Evolutionary conservation across 1,284 basidiomycete genomes (phyloP), one percentile per base, ranked within the genome.

Genomic region (Rhodotorula sp.): DNA sequence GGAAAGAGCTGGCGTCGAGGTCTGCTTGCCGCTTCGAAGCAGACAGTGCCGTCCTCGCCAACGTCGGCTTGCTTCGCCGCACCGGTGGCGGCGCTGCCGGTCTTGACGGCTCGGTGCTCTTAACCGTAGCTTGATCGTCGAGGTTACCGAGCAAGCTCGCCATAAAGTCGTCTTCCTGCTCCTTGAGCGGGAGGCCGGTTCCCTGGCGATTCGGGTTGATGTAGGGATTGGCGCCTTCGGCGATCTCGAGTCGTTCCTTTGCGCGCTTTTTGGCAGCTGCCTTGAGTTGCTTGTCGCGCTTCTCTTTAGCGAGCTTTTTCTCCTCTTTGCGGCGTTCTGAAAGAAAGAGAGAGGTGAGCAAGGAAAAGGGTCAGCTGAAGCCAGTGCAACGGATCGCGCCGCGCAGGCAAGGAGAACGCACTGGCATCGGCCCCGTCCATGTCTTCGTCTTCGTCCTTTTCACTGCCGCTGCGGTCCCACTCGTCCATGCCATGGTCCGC

Each of bases 401-500:
- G 39, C 3, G 39, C 39, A 14, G 39, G 39, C 39, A 43, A 14
- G 39, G 12, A 43, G 12, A 43, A 18, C 5, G 20, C 2, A 43
- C 5, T 3, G 31, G 14, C n/a, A 18, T 29, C 26, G 67, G 54
- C 23, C 64, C 49, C 68, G 48, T 47, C 65, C 58, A 61, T 43
- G n/a, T 63, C 62, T 39, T 52, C 62, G 58, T 76, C 67, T 79
- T 77, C 78, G 21, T 73, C 82, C 79, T 81, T 79, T 58, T 83
- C 82, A 18, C 80, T 80, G 21, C 80, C 79, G 47, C 79, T 31
- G 85, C 86, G 62, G 62, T 84, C 83, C 89, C 92, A 97, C 78
- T 96, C 94, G 76, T 98, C 95, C 86, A 92, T 89, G 7, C 97
- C 97, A 79, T 97, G 92, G 82, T 99, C 97, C 79, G 91, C 89